Conservation (phyloP, 257 asterid genomes). For the Anisodus tanguticus region DNA sequence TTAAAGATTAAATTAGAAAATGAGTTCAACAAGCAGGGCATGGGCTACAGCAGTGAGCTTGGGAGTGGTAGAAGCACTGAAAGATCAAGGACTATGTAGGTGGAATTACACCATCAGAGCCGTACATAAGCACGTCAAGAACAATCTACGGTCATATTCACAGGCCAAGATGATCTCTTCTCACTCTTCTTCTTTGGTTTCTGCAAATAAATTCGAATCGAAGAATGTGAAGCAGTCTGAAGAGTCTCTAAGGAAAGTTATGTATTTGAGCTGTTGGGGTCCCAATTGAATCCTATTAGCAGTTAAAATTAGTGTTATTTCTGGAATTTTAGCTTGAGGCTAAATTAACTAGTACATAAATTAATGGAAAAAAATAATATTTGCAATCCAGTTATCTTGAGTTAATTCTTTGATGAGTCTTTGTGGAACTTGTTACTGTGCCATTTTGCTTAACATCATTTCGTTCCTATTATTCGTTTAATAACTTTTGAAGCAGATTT, state of each 20-base stretch:
- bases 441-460: no score
- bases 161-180: constrained; percentile 30
- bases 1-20: background rate
- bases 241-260: constrained; percentile 42
- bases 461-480: no score
- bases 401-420: no score
- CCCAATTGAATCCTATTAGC: constrained; percentile 27
- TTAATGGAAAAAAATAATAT: no score
- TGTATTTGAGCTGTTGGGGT: constrained; percentile 45
- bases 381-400: no score
- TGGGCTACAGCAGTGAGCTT: constrained; percentile 37
- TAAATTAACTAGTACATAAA: no score
- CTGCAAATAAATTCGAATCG: background rate
- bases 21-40: constrained; percentile 40
- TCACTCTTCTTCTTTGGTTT: background rate
- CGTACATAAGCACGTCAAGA: constrained; percentile 29
- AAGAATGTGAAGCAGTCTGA: constrained; percentile 27
- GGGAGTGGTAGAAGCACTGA: constrained; percentile 38
- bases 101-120: constrained; percentile 36
- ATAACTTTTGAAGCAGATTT: no score
- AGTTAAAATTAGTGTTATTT: no score
- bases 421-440: no score
- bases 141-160: constrained; percentile 25
- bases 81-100: constrained; percentile 38
- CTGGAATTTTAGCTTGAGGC: background rate